Percentiles rank a stretch among this genome's conserved stretches.
Evolutionary conservation across 176 grass and related monocot genomes (phyloP).

Genomic region (Phoenix roebelenii): DNA sequence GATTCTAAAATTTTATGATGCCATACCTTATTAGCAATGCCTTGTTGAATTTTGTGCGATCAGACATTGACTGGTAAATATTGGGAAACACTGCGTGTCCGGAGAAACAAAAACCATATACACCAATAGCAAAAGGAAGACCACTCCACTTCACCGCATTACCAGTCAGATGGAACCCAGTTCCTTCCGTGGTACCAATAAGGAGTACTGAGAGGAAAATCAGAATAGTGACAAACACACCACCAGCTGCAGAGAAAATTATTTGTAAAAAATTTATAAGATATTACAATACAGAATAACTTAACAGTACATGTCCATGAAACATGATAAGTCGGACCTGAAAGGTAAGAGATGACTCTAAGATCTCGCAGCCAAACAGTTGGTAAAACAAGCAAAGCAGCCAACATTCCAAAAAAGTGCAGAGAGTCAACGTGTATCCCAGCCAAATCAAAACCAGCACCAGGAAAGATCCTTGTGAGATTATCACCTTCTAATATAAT

Average conservation of each 20-base stretch:
- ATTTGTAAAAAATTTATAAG: conserved; percentile 16
- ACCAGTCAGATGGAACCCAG: conserved; percentile 66
- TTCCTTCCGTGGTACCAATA: conserved; percentile 41
- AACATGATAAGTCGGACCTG: conserved; percentile 30
- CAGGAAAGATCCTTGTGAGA: conserved; percentile 68
- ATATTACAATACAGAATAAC: neutral
- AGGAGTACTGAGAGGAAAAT: conserved; percentile 54
- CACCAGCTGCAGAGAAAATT: conserved; percentile 44
- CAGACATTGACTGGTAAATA: conserved; percentile 94
- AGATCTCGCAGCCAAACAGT: conserved; percentile 83
- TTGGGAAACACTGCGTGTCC: conserved; percentile 91
- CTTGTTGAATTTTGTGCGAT: conserved; percentile 78
- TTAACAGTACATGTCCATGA: neutral
- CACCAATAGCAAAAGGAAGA: conserved; percentile 75
- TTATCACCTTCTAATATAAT: conserved; percentile 96
- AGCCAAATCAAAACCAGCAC: conserved; percentile 37
- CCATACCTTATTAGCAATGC: conserved; percentile 49
- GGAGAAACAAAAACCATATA: conserved; percentile 88
- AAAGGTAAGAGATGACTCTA: conserved; percentile 83
- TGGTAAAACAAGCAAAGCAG: conserved; percentile 68
- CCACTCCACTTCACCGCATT: conserved; percentile 59
- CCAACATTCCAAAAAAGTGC: conserved; percentile 75
- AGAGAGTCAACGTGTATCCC: conserved; percentile 54
- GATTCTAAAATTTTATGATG: neutral
- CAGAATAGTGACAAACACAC: conserved; percentile 60